phyloP scores from a whole-genome alignment of 2,329 filamentous ascomycete genomes.

The Neofusicoccum laricinum region DNA sequence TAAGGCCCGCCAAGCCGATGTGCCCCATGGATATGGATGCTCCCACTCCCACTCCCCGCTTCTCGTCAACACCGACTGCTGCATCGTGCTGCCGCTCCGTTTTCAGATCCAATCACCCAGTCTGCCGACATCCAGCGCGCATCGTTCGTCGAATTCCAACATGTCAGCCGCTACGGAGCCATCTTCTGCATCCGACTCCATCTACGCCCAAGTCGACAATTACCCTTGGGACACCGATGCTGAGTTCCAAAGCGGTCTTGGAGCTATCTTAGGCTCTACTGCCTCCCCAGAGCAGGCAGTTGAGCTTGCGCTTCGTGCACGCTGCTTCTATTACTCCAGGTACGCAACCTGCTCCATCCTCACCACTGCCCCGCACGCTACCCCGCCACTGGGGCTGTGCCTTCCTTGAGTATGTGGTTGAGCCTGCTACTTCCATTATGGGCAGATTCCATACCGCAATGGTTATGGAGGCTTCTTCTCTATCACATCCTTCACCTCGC shows the following conservation, averaged over 20 bases:
- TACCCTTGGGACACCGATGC: constrained; percentile 68
- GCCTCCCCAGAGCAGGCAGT: constrained; percentile 48
- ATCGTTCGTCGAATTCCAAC: not conserved
- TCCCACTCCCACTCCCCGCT: not conserved
- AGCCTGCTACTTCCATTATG: too few species aligned
- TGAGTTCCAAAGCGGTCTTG: constrained; percentile 66
- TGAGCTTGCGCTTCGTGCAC: constrained; percentile 63
- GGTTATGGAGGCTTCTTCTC: too few species aligned
- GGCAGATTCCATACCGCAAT: too few species aligned
- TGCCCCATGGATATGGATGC: constrained; percentile 11
- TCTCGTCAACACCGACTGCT: not conserved
- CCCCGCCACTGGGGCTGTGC: not conserved
- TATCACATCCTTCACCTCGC: not conserved
- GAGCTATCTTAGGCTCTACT: constrained; percentile 60
- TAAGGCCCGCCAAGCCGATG: constrained; percentile 9
- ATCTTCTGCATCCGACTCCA: not conserved
- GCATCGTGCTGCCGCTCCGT: not conserved
- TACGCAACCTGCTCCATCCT: constrained; percentile 20
- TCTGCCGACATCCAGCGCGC: too few species aligned
- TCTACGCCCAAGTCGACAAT: constrained; percentile 59
- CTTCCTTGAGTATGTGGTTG: not conserved
- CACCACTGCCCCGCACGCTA: not conserved
- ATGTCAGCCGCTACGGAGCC: not conserved
- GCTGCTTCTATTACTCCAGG: constrained; percentile 66
- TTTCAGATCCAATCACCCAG: too few species aligned